Evolutionary conservation across 306 rosid genomes (phyloP).

Genomic region (Senna tora): DNA sequence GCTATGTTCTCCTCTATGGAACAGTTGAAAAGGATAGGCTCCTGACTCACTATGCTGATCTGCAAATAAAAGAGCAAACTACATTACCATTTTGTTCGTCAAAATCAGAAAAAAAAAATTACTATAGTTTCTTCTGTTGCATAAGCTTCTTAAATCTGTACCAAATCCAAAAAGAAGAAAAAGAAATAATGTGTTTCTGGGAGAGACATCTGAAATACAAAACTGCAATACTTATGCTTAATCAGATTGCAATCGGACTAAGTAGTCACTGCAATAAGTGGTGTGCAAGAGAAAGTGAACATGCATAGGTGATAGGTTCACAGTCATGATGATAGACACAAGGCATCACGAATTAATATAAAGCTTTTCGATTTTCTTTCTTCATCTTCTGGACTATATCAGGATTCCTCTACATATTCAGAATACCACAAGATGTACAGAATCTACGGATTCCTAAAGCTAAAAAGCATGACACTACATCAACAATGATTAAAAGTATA

Average conservation of each 20-base stretch:
- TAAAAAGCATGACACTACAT: background rate
- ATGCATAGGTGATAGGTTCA: background rate
- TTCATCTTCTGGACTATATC: slow-evolving; percentile 11
- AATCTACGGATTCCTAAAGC: background rate
- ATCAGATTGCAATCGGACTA: background rate
- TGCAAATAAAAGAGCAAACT: slow-evolving; percentile 42
- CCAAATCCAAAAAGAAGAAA: background rate
- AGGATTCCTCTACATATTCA: background rate
- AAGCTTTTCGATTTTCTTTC: slow-evolving; percentile 3
- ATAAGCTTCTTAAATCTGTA: slow-evolving; percentile 15
- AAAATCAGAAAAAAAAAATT: background rate
- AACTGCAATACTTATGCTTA: slow-evolving; percentile 13
- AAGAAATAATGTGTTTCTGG: background rate
- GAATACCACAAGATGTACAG: slow-evolving; percentile 1
- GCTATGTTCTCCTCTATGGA: slow-evolving; percentile 86
- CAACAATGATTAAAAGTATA: slow-evolving; percentile 18
- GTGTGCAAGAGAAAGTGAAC: background rate
- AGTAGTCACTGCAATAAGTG: slow-evolving; percentile 8
- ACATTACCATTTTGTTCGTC: slow-evolving; percentile 18
- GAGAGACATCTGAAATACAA: background rate
- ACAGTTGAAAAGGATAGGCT: slow-evolving; percentile 78
- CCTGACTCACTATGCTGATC: slow-evolving; percentile 87
- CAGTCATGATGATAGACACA: too few species aligned
- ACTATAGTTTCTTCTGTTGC: slow-evolving; percentile 26
- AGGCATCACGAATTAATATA: slow-evolving; percentile 17